phyloP scores from a whole-genome alignment of 495 filamentous ascomycete species.

The Rusavskia elegans region DNA sequence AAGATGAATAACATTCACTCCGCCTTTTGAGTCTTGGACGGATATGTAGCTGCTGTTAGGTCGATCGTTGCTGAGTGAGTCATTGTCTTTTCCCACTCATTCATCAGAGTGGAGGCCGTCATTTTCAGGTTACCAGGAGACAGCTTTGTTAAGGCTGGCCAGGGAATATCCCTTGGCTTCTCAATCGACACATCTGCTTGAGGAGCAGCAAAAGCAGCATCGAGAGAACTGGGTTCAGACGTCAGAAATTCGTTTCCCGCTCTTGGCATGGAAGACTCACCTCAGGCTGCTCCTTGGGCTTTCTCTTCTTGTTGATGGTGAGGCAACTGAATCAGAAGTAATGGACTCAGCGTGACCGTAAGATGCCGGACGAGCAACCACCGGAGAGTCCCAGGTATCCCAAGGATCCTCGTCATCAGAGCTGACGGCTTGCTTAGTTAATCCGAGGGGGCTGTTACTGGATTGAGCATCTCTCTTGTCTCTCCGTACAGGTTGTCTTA shows the following conservation, averaged over 20 bases:
- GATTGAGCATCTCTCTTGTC: not conserved
- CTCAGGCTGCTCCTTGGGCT: conserved; percentile 36
- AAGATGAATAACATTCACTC: not conserved
- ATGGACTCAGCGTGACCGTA: conserved; percentile 33
- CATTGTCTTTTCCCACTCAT: conserved; percentile 50
- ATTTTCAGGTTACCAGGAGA: conserved; percentile 50
- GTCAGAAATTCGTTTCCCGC: no score
- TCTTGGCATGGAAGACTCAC: conserved; percentile 22
- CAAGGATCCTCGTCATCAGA: conserved; percentile 50
- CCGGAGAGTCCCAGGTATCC: conserved; percentile 54
- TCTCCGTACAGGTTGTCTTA: not conserved
- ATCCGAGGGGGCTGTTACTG: not conserved
- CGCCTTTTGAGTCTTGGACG: not conserved
- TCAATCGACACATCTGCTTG: conserved; percentile 19
- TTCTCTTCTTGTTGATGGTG: conserved; percentile 30
- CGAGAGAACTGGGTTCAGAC: conserved; percentile 1
- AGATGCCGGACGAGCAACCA: conserved; percentile 26
- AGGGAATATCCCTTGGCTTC: conserved; percentile 48
- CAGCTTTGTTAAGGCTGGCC: conserved; percentile 47
- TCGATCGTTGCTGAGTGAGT: not conserved
- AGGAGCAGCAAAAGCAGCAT: conserved; percentile 18
- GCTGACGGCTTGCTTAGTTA: not conserved
- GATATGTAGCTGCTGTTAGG: not conserved
- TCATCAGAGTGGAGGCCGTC: conserved; percentile 59
- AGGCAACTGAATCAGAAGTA: conserved; percentile 11